phyloP scores from a whole-genome alignment of 2,329 filamentous ascomycete species.

The Chaetomium sp. region DNA sequence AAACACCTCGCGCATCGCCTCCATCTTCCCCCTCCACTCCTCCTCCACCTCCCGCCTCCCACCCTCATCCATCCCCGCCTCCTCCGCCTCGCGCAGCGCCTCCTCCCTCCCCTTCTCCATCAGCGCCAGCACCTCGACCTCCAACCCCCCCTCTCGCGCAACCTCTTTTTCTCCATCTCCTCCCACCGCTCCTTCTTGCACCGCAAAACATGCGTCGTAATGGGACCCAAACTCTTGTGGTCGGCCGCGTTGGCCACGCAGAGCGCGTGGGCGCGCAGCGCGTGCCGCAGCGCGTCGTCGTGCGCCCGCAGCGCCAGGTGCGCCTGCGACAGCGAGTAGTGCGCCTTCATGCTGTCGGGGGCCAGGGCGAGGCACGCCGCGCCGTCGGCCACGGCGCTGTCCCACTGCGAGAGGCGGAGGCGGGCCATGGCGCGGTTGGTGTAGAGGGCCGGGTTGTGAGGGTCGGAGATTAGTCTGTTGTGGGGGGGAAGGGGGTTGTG shows the following conservation, averaged over 20 bases:
- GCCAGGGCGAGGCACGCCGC: slow-evolving; percentile 70
- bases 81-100: slow-evolving; percentile 43
- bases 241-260: slow-evolving; percentile 57
- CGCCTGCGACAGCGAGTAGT: slow-evolving; percentile 81
- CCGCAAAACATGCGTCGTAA: slow-evolving; percentile 72
- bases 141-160: slow-evolving; percentile 60
- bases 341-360: slow-evolving; percentile 73
- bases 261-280: slow-evolving; percentile 70
- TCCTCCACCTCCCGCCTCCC: slow-evolving; percentile 47
- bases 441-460: slow-evolving; percentile 76
- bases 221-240: slow-evolving; percentile 68
- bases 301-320: slow-evolving; percentile 73
- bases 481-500: not conserved
- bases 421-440: slow-evolving; percentile 87
- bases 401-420: slow-evolving; percentile 72
- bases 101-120: slow-evolving; percentile 52
- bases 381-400: slow-evolving; percentile 77
- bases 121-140: slow-evolving; percentile 59
- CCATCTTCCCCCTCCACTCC: slow-evolving; percentile 53
- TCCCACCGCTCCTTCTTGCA: slow-evolving; percentile 91
- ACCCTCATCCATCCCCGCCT: slow-evolving; percentile 45
- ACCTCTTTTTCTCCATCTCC: slow-evolving; percentile 64
- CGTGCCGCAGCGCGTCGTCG: slow-evolving; percentile 71
- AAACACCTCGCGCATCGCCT: slow-evolving; percentile 51
- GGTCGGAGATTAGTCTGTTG: slow-evolving; percentile 72